Evolutionary conservation across 352 stramenopile genomes (phyloP).

Genomic region (Phytophthora litchii): DNA sequence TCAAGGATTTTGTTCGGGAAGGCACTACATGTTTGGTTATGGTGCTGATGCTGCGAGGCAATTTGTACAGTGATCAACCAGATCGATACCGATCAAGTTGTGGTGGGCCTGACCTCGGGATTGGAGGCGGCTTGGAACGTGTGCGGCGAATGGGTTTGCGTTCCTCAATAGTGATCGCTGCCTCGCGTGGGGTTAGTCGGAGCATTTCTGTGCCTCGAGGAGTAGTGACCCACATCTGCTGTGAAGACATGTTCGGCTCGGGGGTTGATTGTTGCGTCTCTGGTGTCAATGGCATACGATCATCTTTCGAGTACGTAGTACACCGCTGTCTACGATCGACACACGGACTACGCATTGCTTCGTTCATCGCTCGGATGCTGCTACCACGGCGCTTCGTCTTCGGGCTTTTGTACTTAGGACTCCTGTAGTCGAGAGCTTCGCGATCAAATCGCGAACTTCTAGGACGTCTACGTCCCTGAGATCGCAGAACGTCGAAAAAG

Average conservation of each 20-base stretch:
- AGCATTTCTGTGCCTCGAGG: slow-evolving; percentile 13
- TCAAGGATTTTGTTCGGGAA: neutral
- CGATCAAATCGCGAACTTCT: slow-evolving; percentile 11
- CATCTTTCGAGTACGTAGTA: slow-evolving; percentile 11
- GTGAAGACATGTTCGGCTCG: neutral
- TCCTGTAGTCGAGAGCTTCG: slow-evolving; percentile 11
- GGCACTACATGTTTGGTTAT: neutral
- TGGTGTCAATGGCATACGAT: slow-evolving; percentile 14
- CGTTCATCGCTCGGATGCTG: slow-evolving; percentile 17
- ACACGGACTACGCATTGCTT: slow-evolving; percentile 11
- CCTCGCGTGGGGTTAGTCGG: slow-evolving; percentile 24
- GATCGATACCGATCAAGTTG: slow-evolving; percentile 18
- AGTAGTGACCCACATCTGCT: slow-evolving; percentile 24
- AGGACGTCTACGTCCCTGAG: slow-evolving; percentile 7
- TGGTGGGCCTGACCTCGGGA: slow-evolving; percentile 1
- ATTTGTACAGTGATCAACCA: too few species aligned
- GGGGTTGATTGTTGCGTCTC: slow-evolving; percentile 24
- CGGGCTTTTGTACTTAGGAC: neutral
- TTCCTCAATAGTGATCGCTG: slow-evolving; percentile 19
- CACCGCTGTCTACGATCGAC: slow-evolving; percentile 18
- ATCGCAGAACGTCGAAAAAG: slow-evolving; percentile 22
- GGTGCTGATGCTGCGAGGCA: too few species aligned
- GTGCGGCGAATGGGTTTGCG: slow-evolving; percentile 18
- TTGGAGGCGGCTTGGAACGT: slow-evolving; percentile 11
- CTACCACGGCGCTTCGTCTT: slow-evolving; percentile 9